Evolutionary conservation across 257 asterid genomes (phyloP), one percentile per base, ranked within the genome.

Genomic region (Leptodermis oblonga): DNA sequence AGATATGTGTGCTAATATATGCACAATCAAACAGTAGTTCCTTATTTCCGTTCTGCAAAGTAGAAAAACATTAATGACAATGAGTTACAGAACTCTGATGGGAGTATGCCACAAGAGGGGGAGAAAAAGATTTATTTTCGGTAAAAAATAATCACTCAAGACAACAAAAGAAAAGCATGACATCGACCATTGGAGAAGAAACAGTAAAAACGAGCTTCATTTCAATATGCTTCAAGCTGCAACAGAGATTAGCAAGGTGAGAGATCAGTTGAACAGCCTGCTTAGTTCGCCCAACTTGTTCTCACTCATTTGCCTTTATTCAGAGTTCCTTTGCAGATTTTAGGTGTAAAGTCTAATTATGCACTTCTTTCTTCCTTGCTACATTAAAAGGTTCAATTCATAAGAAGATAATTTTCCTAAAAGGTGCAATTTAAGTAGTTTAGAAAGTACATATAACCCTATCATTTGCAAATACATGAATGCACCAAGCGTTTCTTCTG

Each of bases 41-140:
- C 70, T 67, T 28, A 74, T 46, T 74, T 74, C 80, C 65, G 70
- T 70, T 63, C 84, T 81, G 87, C 84, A 73, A 53, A 74, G 43
- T 23, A 31, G 37, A 53, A 66, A 1, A 61, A 42, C 28, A 26
- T 23, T 37, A 65, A 46, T 41, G 42, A 71, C 36, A 34, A 20
- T 26, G 31, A 54, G 22, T 52, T 5, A 22, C 37, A 25, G 10
- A 22, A 52, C 51, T 52, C 37, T 34, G 12, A 7, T 30, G 22
- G 31, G 36, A 12, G 1, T 20, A 45, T 18, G 37, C 25, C 4
- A 39, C 52, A 26, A 9, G 14, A 3, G 12, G 22, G 30, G n/a
- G n/a, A n/a, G 20, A 30, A 23, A 23, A 11, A n/a, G 14, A 23
- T 26, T 9, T n/a, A 26, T 39, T 12, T 69, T 56, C 5, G 31